A percentile compares a stretch with the other conserved stretches of the same genome.
Evolutionary conservation across 805 yeast genomes (phyloP).

Genomic region (Yamadazyma endophytica): DNA sequence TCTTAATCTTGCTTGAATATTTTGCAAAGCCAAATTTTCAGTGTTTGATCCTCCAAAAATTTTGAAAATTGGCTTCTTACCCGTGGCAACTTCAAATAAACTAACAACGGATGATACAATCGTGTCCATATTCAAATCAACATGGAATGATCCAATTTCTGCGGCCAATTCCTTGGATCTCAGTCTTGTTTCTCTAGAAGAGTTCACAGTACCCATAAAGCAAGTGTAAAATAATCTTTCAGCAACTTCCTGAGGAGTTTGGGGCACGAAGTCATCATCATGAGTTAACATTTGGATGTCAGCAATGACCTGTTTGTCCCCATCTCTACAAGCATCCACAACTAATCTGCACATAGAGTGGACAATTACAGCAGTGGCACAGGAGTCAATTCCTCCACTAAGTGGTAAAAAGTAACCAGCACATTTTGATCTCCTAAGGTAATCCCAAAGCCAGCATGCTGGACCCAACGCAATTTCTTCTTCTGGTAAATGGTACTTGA

Average conservation of each 20-base stretch:
- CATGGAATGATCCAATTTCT: slow-evolving; percentile 82
- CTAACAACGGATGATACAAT: slow-evolving; percentile 69
- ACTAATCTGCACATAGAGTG: slow-evolving; percentile 92
- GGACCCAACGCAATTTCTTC: slow-evolving; percentile 98
- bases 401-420: slow-evolving; percentile 92
- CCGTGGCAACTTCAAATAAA: slow-evolving; percentile 85
- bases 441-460: slow-evolving; percentile 99
- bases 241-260: slow-evolving; percentile 72
- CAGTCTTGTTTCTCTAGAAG: slow-evolving; percentile 78
- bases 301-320: slow-evolving; percentile 67
- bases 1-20: slow-evolving; percentile 92
- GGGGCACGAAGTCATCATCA: slow-evolving; percentile 58
- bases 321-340: slow-evolving; percentile 59
- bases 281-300: slow-evolving; percentile 74
- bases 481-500: slow-evolving; percentile 75
- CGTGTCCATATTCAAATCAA: slow-evolving; percentile 87
- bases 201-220: slow-evolving; percentile 94
- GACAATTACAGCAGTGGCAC: slow-evolving; percentile 94
- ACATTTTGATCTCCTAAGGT: slow-evolving; percentile 82
- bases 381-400: slow-evolving; percentile 96
- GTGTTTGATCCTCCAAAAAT: slow-evolving; percentile 90
- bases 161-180: slow-evolving; percentile 76
- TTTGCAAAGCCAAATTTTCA: slow-evolving; percentile 92
- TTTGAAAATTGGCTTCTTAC: slow-evolving; percentile 82
- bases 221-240: slow-evolving; percentile 77